Base-by-base conservation (phyloP, 2,329 filamentous ascomycete genomes). In the Alternaria hordeiaustralica region DNA sequence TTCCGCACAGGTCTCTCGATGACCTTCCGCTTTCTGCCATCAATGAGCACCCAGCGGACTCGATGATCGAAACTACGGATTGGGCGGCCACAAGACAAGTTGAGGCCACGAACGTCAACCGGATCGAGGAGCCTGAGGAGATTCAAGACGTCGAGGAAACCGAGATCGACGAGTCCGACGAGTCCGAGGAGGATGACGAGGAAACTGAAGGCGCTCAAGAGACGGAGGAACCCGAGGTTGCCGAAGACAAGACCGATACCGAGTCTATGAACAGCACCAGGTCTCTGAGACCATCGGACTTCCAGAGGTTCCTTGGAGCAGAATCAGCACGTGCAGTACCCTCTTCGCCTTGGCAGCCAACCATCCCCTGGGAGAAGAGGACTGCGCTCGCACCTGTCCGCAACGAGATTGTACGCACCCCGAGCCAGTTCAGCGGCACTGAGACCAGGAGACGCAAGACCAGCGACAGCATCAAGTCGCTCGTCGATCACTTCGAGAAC, bases 381-480 rank as follows among this genome's bases (percentile, higher is more conserved):
- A 20, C 30, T 12, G 56, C 56, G 4, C 13, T 20, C 0, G 18
- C 18, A 18, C 47, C 47, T 11, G 12, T 53, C 4, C 47, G 57
- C 13, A 36, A 8, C 13, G 1, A 36, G 2, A 41, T 41, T 1
- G 36, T 41, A 5, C 36, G 36, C 1, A n/a, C 49, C 4, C 28
- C 28, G 0, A 53, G 49, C 30, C 28, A 53, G 20, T 53, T 30
- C 28, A 41, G 25, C 15, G 30, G 20, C 6, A 23, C 47, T 12
- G 8, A 18, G 6, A 41, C 25, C 9, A 23, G 33, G 15, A 33
- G 46, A 21, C 50, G 58, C 2, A 47, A 60, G 58, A 41, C 41
- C 10, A 58, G 56, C 13, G 56, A 58, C 5, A 51, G 56, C 9
- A 58, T 58, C 33, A 58, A 58, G 46, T 51, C n/a, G 2, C 21